Percentiles rank a stretch among this genome's conserved stretches.
Conservation (phyloP, 768 basidiomycete species). For the Pleurotus pulmonarius region DNA sequence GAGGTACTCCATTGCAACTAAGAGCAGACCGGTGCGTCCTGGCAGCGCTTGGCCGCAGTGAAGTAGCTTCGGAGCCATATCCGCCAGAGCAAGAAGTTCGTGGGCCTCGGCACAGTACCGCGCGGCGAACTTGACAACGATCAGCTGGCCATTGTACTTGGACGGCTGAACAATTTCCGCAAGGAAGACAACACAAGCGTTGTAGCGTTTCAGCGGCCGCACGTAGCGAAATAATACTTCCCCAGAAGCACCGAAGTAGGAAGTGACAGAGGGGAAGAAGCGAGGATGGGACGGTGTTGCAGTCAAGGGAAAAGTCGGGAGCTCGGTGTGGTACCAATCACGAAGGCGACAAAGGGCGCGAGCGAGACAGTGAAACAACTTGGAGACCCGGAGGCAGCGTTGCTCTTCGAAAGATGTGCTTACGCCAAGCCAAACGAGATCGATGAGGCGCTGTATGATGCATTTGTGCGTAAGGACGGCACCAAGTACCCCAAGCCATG, state of each 20-base stretch:
- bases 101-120: conserved; percentile 29
- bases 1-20: conserved; percentile 39
- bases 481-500: conserved; percentile 29
- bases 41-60: conserved; percentile 22
- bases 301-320: conserved; percentile 2
- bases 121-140: conserved; percentile 35
- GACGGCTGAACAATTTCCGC: conserved; percentile 9
- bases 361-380: conserved; percentile 18
- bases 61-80: conserved; percentile 24
- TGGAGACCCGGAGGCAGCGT: conserved; percentile 12
- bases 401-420: conserved; percentile 12
- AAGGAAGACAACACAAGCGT: conserved; percentile 19
- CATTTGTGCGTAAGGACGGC: conserved; percentile 20
- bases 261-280: conserved; percentile 15
- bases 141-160: background rate
- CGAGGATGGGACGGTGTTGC: conserved; percentile 2
- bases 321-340: conserved; percentile 13
- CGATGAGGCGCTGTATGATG: conserved; percentile 30
- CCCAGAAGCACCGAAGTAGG: background rate
- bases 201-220: conserved; percentile 13
- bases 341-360: conserved; percentile 6
- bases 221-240: conserved; percentile 17
- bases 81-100: conserved; percentile 20
- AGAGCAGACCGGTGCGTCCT: conserved; percentile 5
- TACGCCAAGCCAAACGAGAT: conserved; percentile 22